Evolutionary conservation across 495 filamentous ascomycete species (phyloP).

Genomic region (Pseudomonodictys pantanalensis): DNA sequence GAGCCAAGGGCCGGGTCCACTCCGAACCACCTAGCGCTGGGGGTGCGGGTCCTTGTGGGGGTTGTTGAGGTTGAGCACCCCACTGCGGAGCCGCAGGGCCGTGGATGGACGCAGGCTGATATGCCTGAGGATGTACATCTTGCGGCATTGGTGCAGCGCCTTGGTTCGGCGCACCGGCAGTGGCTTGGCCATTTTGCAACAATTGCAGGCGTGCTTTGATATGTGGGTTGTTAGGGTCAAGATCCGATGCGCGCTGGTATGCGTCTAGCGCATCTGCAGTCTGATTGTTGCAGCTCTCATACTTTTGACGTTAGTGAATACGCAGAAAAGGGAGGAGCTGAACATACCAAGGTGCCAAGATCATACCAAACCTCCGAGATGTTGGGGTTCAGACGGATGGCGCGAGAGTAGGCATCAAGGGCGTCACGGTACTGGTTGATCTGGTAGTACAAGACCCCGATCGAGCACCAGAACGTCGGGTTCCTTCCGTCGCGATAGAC

Average conservation of each 20-base stretch:
- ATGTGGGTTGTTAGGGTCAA: slow-evolving; percentile 89
- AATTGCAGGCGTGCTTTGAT: slow-evolving; percentile 94
- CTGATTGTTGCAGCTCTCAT: slow-evolving; percentile 99
- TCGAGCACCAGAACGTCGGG: slow-evolving; percentile 99
- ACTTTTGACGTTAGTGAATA: slow-evolving; percentile 52
- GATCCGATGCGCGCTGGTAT: slow-evolving; percentile 88
- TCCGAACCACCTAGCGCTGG: slow-evolving; percentile 48
- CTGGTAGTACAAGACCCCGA: slow-evolving; percentile 98
- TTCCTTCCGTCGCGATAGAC: slow-evolving; percentile 98
- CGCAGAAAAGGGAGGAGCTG: slow-evolving; percentile 14
- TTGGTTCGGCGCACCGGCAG: slow-evolving; percentile 64
- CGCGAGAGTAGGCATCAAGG: slow-evolving; percentile 95
- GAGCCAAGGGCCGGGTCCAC: slow-evolving; percentile 75
- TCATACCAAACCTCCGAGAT: slow-evolving; percentile 99
- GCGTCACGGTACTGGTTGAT: slow-evolving; percentile 99
- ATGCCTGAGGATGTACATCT: slow-evolving; percentile 64
- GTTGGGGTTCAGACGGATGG: slow-evolving; percentile 95
- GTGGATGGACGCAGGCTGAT: slow-evolving; percentile 51
- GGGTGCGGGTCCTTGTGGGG: slow-evolving; percentile 52
- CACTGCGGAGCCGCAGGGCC: slow-evolving; percentile 78
- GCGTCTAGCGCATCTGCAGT: slow-evolving; percentile 94
- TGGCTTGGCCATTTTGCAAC: slow-evolving; percentile 71
- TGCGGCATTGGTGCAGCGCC: slow-evolving; percentile 68
- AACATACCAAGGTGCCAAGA: slow-evolving; percentile 86
- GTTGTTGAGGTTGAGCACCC: slow-evolving; percentile 57